Conservation (phyloP, 2,329 filamentous ascomycete genomes). For the Pseudocercospora eumusae region DNA sequence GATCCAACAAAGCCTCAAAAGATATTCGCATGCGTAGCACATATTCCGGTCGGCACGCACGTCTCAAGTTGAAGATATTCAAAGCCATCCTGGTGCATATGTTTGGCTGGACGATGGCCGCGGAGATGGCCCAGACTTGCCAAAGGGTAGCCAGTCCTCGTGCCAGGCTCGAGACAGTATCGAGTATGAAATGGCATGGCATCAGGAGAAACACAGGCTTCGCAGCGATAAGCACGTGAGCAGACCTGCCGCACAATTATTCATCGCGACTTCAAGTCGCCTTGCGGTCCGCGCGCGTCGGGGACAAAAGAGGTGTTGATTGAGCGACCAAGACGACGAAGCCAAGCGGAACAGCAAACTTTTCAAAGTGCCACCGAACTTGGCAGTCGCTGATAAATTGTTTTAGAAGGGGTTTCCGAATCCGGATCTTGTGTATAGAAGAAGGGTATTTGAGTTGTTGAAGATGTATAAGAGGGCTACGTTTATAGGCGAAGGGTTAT, state of each 20-base stretch:
- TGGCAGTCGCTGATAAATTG: constrained; percentile 35
- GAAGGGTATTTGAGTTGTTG: constrained; percentile 41
- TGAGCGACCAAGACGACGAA: background rate
- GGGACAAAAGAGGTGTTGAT: background rate
- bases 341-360: constrained; percentile 10
- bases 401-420: constrained; percentile 54
- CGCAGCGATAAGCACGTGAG: too few relatives aligned
- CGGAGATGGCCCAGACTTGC: background rate
- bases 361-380: constrained; percentile 1
- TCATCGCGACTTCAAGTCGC: background rate
- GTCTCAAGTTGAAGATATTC: background rate
- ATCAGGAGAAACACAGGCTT: too few relatives aligned
- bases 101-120: background rate
- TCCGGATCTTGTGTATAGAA: constrained; percentile 51
- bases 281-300: background rate
- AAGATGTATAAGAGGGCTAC: background rate
- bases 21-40: background rate
- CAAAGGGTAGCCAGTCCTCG: background rate
- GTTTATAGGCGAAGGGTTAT: constrained; percentile 1
- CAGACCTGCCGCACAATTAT: too few relatives aligned
- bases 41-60: background rate
- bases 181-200: background rate
- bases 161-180: background rate
- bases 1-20: background rate
- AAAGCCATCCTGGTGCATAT: background rate